Base-by-base conservation (phyloP, 2,329 filamentous ascomycete genomes). In the Arthroderma sp. region DNA sequence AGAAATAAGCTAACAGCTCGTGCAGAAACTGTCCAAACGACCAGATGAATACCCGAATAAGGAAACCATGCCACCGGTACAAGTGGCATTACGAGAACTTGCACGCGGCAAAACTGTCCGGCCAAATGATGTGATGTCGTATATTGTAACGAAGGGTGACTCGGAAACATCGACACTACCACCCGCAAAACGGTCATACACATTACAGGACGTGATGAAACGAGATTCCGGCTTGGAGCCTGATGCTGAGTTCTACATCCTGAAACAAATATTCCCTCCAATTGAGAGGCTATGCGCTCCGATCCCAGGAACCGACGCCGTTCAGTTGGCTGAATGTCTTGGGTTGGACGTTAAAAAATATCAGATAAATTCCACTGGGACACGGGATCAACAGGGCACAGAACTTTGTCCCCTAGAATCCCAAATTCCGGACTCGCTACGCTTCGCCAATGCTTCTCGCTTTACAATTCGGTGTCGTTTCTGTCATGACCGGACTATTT, bases 261-360 rank as follows among this genome's bases (percentile, higher is more conserved):
- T 86, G 69, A 98, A 98, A 70, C 91, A 98, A 64, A 95, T 98
- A 47, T 86, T 98, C 66, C 91, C 91, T 7, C 91, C 91, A 0
- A 91, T 98, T 28, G 91, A 98, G 68, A 85, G 91, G 73, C 80
- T 98, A 22, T 98, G 91, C 61, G 91, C 89, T 49, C 94, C 94
- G 48, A 95, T 98, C 56, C 78, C 78, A 9, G 91, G 91, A 47
- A 98, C 91, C 1, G 93, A 94, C 50, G 83, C 89, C 5, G 78
- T 85, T 1, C 81, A 88, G 52, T 75, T 98, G 6, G 91, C 91
- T 1, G 88, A 95, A 60, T 94, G 91, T 61, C 77, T 98, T 9
- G 91, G 91, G 2, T 79, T 98, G 28, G 91, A 98, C 62, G 80
- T 85, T 28, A 78, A 78, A 54, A 91, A 91, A 55, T 98, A 96